phyloP scores from a whole-genome alignment of 176 grass and related monocot genomes.

The Musa troglodytarum region DNA sequence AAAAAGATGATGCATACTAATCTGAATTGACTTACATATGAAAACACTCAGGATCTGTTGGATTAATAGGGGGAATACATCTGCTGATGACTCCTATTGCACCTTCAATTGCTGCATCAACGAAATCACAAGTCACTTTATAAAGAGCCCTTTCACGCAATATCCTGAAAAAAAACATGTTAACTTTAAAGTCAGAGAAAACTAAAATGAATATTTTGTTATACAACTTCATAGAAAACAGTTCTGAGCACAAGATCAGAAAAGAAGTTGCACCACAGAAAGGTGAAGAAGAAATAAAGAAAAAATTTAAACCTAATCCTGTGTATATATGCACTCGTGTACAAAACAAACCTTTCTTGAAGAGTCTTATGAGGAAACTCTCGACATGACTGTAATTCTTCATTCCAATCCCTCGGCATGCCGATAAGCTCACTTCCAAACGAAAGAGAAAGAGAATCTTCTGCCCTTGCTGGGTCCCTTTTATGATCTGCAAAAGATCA shows the following conservation, averaged over 20 bases:
- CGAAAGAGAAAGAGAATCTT: conserved; percentile 66
- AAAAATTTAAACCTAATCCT: background rate
- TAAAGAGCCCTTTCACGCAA: conserved; percentile 92
- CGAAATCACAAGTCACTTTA: conserved; percentile 97
- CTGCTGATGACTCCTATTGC: conserved; percentile 94
- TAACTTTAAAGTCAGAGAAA: background rate
- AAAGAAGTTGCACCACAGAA: background rate
- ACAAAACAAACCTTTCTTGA: conserved; percentile 64
- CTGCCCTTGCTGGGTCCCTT: conserved; percentile 81
- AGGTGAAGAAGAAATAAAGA: background rate
- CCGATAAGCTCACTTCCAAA: conserved; percentile 93
- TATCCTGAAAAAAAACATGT: conserved; percentile 48
- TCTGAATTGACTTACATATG: conserved; percentile 69
- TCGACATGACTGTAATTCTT: conserved; percentile 86
- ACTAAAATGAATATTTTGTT: background rate
- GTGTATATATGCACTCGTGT: background rate
- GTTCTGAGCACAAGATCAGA: background rate
- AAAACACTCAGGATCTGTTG: conserved; percentile 98
- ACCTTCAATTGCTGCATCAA: conserved; percentile 93
- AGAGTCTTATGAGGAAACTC: conserved; percentile 87
- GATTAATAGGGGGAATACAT: conserved; percentile 96
- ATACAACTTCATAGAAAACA: background rate
- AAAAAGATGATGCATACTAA: background rate
- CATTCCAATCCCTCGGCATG: conserved; percentile 99
- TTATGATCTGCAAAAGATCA: conserved; percentile 50